These are phyloP conservation scores for Chaetomium sp. DNA, from an alignment of 2,329 filamentous ascomycete species.

Conservation along the genomic window DNA sequence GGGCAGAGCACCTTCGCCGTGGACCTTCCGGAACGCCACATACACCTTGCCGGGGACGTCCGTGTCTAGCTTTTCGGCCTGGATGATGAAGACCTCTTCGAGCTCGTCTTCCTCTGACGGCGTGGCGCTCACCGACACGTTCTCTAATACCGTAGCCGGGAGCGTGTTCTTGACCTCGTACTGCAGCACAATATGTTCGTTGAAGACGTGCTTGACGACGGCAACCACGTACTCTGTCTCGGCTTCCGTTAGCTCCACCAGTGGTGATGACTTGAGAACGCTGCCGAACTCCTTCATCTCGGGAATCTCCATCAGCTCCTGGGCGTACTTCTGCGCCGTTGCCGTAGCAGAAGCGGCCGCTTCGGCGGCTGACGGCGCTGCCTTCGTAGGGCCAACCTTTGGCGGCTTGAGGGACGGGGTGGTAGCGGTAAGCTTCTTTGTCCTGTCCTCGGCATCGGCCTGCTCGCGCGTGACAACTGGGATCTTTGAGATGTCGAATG, in stretches of 20 bases:
- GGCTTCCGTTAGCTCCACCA: slow-evolving; percentile 90
- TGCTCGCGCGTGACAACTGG: slow-evolving; percentile 95
- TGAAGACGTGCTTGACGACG: slow-evolving; percentile 96
- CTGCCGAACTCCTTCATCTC: slow-evolving; percentile 88
- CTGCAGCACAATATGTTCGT: slow-evolving; percentile 92
- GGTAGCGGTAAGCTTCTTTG: slow-evolving; percentile 92
- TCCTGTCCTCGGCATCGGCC: slow-evolving; percentile 92
- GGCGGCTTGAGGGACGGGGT: slow-evolving; percentile 94
- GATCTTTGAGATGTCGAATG: slow-evolving; percentile 89
- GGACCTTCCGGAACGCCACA: slow-evolving; percentile 85
- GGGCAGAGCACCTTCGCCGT: slow-evolving; percentile 75
- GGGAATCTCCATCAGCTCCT: slow-evolving; percentile 84
- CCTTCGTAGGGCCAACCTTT: slow-evolving; percentile 75
- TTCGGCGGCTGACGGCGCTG: slow-evolving; percentile 69
- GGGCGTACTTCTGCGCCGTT: slow-evolving; percentile 82
- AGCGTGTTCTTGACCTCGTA: slow-evolving; percentile 98
- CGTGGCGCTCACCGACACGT: slow-evolving; percentile 79
- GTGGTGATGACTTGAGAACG: slow-evolving; percentile 85
- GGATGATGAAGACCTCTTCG: slow-evolving; percentile 93
- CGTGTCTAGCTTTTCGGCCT: slow-evolving; percentile 76
- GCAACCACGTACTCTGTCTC: slow-evolving; percentile 97
- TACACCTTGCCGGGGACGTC: slow-evolving; percentile 93
- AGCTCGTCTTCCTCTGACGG: slow-evolving; percentile 79
- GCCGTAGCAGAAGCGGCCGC: slow-evolving; percentile 75
- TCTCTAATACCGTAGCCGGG: slow-evolving; percentile 84